Conservation (phyloP, 2,329 filamentous ascomycete genomes). For the Ceratocystis cubensis region DNA sequence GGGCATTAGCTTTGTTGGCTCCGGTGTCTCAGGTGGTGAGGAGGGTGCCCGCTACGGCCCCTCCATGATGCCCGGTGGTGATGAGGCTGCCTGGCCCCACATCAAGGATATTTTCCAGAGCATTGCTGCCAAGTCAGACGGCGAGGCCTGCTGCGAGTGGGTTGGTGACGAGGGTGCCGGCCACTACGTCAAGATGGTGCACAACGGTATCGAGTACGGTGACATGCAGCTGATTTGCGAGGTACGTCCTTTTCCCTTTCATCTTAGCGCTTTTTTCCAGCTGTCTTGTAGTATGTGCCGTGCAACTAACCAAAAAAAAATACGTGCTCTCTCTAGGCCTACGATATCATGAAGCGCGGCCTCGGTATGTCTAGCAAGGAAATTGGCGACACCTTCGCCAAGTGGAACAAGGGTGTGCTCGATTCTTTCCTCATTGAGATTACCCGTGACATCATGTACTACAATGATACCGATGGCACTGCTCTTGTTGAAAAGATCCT, state of each 20-base stretch:
- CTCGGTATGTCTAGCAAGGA: conserved; percentile 81
- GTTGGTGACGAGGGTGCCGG: conserved; percentile 98
- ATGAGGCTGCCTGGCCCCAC: conserved; percentile 93
- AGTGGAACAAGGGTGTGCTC: conserved; percentile 98
- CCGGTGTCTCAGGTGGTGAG: conserved; percentile 97
- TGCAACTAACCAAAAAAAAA: too few relatives aligned
- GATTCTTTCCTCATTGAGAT: conserved; percentile 99
- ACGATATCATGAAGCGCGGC: conserved; percentile 99
- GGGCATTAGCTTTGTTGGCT: conserved; percentile 90
- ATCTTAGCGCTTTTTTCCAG: neutral
- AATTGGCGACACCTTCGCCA: conserved; percentile 83
- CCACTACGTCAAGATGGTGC: conserved; percentile 99
- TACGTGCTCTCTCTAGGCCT: conserved; percentile 50
- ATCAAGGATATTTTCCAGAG: conserved; percentile 99
- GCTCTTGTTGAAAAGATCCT: conserved; percentile 97
- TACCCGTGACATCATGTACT: conserved; percentile 96
- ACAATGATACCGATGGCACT: conserved; percentile 84
- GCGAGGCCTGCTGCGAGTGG: conserved; percentile 98
- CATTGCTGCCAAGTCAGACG: conserved; percentile 94
- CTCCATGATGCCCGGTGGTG: conserved; percentile 96
- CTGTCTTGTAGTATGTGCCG: too few relatives aligned
- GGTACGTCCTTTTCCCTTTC: conserved; percentile 38
- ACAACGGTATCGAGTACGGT: conserved; percentile 99
- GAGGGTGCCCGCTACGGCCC: conserved; percentile 97
- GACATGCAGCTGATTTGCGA: conserved; percentile 99